Evolutionary conservation across 2,329 filamentous ascomycete genomes (phyloP), one percentile per base, ranked within the genome.

Genomic region (Aspergillus fumigatus): DNA sequence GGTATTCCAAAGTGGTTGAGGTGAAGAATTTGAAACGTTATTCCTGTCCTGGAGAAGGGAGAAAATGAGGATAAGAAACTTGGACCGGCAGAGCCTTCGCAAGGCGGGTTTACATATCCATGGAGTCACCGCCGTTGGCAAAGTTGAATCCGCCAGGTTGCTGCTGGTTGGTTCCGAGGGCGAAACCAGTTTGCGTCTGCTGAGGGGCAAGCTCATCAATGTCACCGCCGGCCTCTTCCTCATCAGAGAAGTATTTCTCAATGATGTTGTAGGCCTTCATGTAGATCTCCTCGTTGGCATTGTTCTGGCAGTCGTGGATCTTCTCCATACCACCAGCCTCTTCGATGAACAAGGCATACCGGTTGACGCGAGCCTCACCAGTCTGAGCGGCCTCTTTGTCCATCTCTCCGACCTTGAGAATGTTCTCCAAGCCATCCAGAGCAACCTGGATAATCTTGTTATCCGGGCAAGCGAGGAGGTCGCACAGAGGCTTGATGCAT

Each of bases 241-340:
- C 94, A 70, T 99, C 94, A 0, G 92, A 97, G 81, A 99, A 99
- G 84, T 99, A 99, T 82, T 97, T 97, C 84, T 99, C 94, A 66
- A 99, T 99, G 78, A 99, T 99, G 84, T 96, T 97, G 84, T 97
- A 99, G 0, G 94, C 94, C 86, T 99, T 99, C 93, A 99, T 97
- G 84, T 99, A 99, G 68, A 99, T 99, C 79, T 99, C 94, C 80
- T 99, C 94, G 79, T 99, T 99, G 81, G 93, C 93, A 70, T 99
- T 99, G 82, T 95, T 97, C 82, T 99, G 94, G 85, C 94, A 97
- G 68, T 97, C 93, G 79, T 99, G 94, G 67, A 99, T 97, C 88
- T 97, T 97, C 82, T 97, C 94, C 94, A 99, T 99, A 65, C 94
- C 94, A 70, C 92, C 91, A 66, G 92, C 96, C 78, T 99, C 94